phyloP scores from a whole-genome alignment of 129 eudicot species.

The Artemisia tridentata region DNA sequence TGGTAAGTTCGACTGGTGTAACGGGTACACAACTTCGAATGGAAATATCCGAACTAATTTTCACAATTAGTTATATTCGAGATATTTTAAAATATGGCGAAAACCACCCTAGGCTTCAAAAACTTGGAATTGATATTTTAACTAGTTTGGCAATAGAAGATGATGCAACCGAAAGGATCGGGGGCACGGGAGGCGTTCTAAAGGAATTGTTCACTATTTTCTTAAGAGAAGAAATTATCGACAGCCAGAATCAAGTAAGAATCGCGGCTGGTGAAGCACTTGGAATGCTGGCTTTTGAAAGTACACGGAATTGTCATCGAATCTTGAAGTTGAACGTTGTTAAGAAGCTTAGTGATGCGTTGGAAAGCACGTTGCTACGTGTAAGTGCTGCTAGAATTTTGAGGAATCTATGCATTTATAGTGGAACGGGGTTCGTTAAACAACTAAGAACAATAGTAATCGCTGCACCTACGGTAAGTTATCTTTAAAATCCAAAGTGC shows the following conservation, averaged over 20 bases:
- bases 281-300: conserved; percentile 77
- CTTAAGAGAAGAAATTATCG: conserved; percentile 41
- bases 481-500: background rate
- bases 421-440: conserved; percentile 51
- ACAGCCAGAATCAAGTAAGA: conserved; percentile 41
- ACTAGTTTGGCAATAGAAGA: conserved; percentile 76
- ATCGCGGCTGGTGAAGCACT: conserved; percentile 88
- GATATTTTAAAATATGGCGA: conserved; percentile 67
- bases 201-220: conserved; percentile 65
- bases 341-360: conserved; percentile 46
- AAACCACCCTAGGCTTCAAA: conserved; percentile 59
- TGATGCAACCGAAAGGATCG: conserved; percentile 84
- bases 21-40: conserved; percentile 74
- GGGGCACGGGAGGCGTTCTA: conserved; percentile 77
- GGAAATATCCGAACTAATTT: conserved; percentile 75
- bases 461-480: conserved; percentile 70
- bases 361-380: conserved; percentile 60
- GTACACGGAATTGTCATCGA: conserved; percentile 55
- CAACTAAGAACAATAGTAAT: conserved; percentile 45
- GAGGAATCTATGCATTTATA: conserved; percentile 63
- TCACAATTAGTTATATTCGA: conserved; percentile 75
- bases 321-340: conserved; percentile 46
- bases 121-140: conserved; percentile 72
- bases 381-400: conserved; percentile 72
- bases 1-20: conserved; percentile 71